Evolutionary conservation across 2,329 filamentous ascomycete species (phyloP).

Genomic region (Penicillium sp.): DNA sequence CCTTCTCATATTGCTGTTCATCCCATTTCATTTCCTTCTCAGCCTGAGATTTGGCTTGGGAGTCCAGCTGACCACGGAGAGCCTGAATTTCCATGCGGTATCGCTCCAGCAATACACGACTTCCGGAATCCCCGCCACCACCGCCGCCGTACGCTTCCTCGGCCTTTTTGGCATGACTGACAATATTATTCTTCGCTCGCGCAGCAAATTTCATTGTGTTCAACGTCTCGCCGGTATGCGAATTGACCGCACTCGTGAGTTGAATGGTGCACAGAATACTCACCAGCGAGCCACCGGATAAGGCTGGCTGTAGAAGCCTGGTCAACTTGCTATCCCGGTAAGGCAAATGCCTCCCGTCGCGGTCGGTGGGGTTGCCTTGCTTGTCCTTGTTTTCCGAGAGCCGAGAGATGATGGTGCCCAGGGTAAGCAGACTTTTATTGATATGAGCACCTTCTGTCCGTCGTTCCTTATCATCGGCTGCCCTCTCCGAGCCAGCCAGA

Average conservation of each 20-base stretch:
- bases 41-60: conserved; percentile 68
- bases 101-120: conserved; percentile 81
- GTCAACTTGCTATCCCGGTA: conserved; percentile 98
- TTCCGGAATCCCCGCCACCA: conserved; percentile 71
- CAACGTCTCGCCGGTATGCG: conserved; percentile 81
- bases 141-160: conserved; percentile 80
- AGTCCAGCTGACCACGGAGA: conserved; percentile 74
- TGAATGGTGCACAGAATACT: conserved; percentile 98
- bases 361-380: conserved; percentile 68
- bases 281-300: conserved; percentile 90
- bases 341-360: conserved; percentile 87
- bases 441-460: conserved; percentile 95
- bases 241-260: conserved; percentile 70
- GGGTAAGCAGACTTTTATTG: conserved; percentile 93
- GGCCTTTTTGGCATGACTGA: conserved; percentile 92
- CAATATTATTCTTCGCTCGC: conserved; percentile 94
- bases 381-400: conserved; percentile 89
- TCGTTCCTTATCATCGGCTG: conserved; percentile 91
- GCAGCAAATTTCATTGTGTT: conserved; percentile 98
- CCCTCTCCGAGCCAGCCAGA: conserved; percentile 92
- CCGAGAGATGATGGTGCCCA: conserved; percentile 91
- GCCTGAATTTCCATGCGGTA: conserved; percentile 92
- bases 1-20: conserved; percentile 73
- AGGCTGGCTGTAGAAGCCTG: conserved; percentile 81
- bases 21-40: conserved; percentile 63